These are phyloP conservation scores for Aspergillus sp. DNA, from an alignment of 2,329 filamentous ascomycete species.

Conservation along the genomic window DNA sequence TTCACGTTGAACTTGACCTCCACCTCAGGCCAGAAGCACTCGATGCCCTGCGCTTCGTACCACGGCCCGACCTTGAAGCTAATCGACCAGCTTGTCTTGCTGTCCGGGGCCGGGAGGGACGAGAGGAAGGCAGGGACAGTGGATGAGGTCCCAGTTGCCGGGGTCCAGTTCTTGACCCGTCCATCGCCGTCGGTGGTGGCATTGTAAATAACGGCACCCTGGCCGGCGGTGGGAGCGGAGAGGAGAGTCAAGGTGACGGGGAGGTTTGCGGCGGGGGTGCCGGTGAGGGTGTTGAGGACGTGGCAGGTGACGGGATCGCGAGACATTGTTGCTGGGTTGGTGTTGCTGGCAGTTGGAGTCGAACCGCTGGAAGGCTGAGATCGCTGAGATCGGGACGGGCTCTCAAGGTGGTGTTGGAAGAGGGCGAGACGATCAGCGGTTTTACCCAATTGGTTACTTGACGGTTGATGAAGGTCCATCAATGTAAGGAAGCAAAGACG, in stretches of 20 bases:
- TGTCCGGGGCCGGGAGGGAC: conserved; percentile 26
- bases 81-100: conserved; percentile 38
- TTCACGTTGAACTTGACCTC: conserved; percentile 43
- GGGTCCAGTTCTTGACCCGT: conserved; percentile 36
- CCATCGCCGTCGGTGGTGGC: conserved; percentile 39
- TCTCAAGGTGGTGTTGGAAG: conserved; percentile 27
- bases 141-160: conserved; percentile 13
- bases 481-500: conserved; percentile 8
- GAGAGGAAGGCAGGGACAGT: conserved; percentile 21
- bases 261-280: conserved; percentile 36
- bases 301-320: conserved; percentile 43
- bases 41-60: conserved; percentile 38
- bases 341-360: conserved; percentile 6
- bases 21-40: conserved; percentile 43
- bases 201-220: conserved; percentile 21
- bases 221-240: conserved; percentile 37
- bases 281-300: conserved; percentile 41
- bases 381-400: conserved; percentile 6
- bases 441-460: conserved; percentile 13
- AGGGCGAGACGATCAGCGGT: conserved; percentile 24
- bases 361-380: conserved; percentile 7
- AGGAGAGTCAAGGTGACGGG: conserved; percentile 48
- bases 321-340: conserved; percentile 19
- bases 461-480: conserved; percentile 14
- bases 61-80: conserved; percentile 38